Evolutionary conservation across 108 stramenopile genomes (phyloP).

Genomic region (Nannochloropsis gaditana): DNA sequence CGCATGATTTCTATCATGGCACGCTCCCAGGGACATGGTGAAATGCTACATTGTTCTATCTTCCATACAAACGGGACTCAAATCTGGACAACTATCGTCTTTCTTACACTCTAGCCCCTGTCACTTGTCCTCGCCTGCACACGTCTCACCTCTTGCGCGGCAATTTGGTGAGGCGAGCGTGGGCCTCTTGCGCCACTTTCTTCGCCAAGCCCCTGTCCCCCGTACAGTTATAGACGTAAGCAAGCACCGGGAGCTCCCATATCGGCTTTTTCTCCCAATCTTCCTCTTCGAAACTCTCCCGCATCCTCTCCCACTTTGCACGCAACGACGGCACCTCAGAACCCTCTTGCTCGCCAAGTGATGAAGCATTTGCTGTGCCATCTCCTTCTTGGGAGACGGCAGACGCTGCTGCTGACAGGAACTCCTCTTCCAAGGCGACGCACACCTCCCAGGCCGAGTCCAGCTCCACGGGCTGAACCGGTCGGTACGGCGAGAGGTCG

Average conservation of each 20-base stretch:
- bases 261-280: not conserved
- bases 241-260: not conserved
- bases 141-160: not conserved
- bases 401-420: not conserved
- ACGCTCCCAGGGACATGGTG: too few species aligned
- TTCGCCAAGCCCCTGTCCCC: not conserved
- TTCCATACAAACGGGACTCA: too few species aligned
- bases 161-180: not conserved
- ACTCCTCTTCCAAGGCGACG: not conserved
- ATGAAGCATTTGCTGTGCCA: not conserved
- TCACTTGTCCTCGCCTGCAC: too few species aligned
- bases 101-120: not conserved
- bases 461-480: not conserved
- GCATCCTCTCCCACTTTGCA: not conserved
- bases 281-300: not conserved
- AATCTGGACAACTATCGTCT: not conserved
- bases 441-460: not conserved
- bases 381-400: not conserved
- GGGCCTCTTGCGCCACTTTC: not conserved
- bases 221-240: not conserved
- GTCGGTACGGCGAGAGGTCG: conserved; percentile 28
- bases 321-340: not conserved
- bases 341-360: not conserved
- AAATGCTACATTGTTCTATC: too few species aligned
- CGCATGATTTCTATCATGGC: too few species aligned